phyloP scores from a whole-genome alignment of 148 eudicot species.

The Cornus kousa region DNA sequence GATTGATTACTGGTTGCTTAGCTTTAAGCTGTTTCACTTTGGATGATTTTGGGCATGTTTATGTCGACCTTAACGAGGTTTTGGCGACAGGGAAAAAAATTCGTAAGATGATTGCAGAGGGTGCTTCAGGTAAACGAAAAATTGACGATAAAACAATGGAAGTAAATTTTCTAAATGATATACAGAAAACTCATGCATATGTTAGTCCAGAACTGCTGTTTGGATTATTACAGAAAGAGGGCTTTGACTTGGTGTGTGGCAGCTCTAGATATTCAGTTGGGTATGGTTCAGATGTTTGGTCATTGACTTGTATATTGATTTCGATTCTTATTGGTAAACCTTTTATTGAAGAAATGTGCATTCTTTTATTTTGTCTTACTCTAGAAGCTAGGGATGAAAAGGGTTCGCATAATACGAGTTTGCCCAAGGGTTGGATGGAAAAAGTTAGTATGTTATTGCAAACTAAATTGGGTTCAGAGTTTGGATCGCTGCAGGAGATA shows the following conservation, averaged over 20 bases:
- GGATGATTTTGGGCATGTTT: slow-evolving; percentile 55
- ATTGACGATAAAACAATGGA: slow-evolving; percentile 16
- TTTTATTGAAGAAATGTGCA: slow-evolving; percentile 36
- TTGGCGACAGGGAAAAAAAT: slow-evolving; percentile 44
- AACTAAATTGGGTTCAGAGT: slow-evolving; percentile 25
- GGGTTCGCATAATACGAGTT: slow-evolving; percentile 24
- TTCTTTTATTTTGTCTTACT: slow-evolving; percentile 24
- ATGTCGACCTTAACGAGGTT: slow-evolving; percentile 48
- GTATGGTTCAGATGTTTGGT: slow-evolving; percentile 72
- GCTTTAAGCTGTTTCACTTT: slow-evolving; percentile 48
- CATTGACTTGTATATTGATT: slow-evolving; percentile 58
- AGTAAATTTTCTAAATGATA: slow-evolving; percentile 15
- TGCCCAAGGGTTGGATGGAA: slow-evolving; percentile 41
- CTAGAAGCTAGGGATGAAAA: slow-evolving; percentile 19
- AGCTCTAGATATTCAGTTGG: slow-evolving; percentile 23
- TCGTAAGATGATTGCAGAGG: slow-evolving; percentile 23
- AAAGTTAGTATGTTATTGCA: slow-evolving; percentile 28
- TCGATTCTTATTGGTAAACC: slow-evolving; percentile 58
- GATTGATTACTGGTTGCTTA: slow-evolving; percentile 55
- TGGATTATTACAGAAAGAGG: slow-evolving; percentile 35
- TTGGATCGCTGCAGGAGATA: slow-evolving; percentile 31
- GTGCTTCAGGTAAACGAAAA: slow-evolving; percentile 9
- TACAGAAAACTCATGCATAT: slow-evolving; percentile 35
- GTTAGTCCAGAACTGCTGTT: slow-evolving; percentile 65
- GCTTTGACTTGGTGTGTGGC: slow-evolving; percentile 30